Evolutionary conservation across 768 basidiomycete genomes (phyloP).

Genomic region (Xanthoconium stramineum): DNA sequence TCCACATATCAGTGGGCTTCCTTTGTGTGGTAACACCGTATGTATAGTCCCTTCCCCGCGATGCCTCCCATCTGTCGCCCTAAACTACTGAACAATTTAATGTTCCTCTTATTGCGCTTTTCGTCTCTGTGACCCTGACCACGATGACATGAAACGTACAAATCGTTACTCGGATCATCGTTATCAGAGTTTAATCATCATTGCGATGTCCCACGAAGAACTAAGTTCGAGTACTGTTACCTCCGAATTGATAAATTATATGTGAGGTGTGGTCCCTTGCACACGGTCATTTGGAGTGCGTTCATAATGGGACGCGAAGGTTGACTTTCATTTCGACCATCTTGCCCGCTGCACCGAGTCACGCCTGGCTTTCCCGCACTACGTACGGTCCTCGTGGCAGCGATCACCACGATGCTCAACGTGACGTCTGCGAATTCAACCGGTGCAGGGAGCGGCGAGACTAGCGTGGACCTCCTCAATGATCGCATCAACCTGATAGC

Average conservation of each 20-base stretch:
- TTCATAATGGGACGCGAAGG: slow-evolving; percentile 14
- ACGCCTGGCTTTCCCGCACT: slow-evolving; percentile 1
- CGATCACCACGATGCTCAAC: slow-evolving; percentile 5
- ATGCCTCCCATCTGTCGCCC: no score
- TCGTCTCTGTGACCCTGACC: slow-evolving; percentile 12
- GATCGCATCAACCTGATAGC: slow-evolving; percentile 26
- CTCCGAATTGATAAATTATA: slow-evolving; percentile 12
- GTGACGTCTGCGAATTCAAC: slow-evolving; percentile 9
- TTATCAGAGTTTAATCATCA: slow-evolving; percentile 22
- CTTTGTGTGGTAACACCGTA: no score
- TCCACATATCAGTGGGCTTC: no score
- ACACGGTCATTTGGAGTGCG: slow-evolving; percentile 25
- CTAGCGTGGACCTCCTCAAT: slow-evolving; percentile 7
- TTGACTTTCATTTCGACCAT: slow-evolving; percentile 14
- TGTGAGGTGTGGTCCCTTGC: slow-evolving; percentile 6
- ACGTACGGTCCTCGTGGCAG: slow-evolving; percentile 4
- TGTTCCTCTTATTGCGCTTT: background rate
- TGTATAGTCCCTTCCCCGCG: no score
- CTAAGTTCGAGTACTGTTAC: slow-evolving; percentile 2
- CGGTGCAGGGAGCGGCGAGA: slow-evolving; percentile 1
- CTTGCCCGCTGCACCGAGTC: slow-evolving; percentile 8
- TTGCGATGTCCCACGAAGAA: slow-evolving; percentile 6
- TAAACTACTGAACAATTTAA: background rate
- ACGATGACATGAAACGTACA: background rate
- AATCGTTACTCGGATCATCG: slow-evolving; percentile 8